phyloP scores from a whole-genome alignment of 2,329 filamentous ascomycete genomes.

The Fusarium stilboides region DNA sequence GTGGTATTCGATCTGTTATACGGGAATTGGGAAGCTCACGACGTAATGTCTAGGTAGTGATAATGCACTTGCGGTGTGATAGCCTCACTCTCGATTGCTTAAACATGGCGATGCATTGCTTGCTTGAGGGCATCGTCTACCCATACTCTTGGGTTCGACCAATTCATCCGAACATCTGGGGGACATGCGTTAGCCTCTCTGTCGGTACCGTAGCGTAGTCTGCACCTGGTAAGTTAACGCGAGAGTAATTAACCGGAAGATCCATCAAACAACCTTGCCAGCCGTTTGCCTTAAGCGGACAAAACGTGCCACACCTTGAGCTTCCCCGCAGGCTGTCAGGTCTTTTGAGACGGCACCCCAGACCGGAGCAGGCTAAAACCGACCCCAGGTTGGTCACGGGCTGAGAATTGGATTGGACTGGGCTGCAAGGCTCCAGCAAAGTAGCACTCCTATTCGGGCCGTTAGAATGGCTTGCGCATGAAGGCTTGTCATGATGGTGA shows the following conservation, averaged over 20 bases:
- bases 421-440: slow-evolving; percentile 33
- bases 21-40: neutral
- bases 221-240: slow-evolving; percentile 14
- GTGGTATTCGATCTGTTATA: neutral
- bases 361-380: slow-evolving; percentile 39
- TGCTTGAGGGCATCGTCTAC: neutral
- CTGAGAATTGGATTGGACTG: slow-evolving; percentile 31
- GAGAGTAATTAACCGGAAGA: slow-evolving; percentile 38
- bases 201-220: slow-evolving; percentile 14
- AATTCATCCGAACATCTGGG: slow-evolving; percentile 2
- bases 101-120: neutral
- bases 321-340: slow-evolving; percentile 48
- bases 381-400: slow-evolving; percentile 34
- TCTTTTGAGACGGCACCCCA: slow-evolving; percentile 31
- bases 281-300: slow-evolving; percentile 27
- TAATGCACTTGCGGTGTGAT: neutral
- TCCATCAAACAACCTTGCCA: slow-evolving; percentile 38
- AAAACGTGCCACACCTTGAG: slow-evolving; percentile 45
- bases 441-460: slow-evolving; percentile 48
- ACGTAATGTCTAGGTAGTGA: neutral
- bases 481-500: slow-evolving; percentile 30
- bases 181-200: neutral
- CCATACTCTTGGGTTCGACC: neutral
- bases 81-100: neutral
- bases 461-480: slow-evolving; percentile 33